Percentiles rank a stretch among this genome's conserved stretches.
Evolutionary conservation across 176 grass and related monocot species (phyloP).

Genomic region (Oryza meridionalis): DNA sequence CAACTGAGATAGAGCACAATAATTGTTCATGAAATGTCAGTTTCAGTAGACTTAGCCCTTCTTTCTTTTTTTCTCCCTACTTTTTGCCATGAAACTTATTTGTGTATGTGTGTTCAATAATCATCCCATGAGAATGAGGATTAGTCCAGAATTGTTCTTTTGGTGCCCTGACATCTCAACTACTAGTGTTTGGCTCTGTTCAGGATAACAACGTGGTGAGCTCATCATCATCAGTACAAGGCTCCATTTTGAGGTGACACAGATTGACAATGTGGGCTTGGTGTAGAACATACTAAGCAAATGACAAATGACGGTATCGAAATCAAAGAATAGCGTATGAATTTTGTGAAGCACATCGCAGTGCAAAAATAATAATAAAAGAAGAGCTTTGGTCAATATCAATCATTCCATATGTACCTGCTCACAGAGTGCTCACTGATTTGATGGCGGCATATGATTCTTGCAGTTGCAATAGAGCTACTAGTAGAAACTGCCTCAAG

Average conservation of each 20-base stretch:
- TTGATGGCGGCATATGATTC: background rate
- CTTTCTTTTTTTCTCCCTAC: background rate
- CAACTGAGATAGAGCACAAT: constrained; percentile 40
- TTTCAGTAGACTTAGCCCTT: constrained; percentile 24
- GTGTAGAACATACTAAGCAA: background rate
- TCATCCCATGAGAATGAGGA: constrained; percentile 16
- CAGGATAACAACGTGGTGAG: background rate
- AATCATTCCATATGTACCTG: background rate
- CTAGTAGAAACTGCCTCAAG: background rate
- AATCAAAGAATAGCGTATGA: background rate
- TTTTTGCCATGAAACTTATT: constrained; percentile 10
- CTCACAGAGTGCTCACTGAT: background rate
- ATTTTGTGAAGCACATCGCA: constrained; percentile 3
- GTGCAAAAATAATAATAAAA: background rate
- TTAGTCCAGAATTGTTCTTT: constrained; percentile 27
- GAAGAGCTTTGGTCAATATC: background rate
- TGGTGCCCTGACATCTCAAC: background rate
- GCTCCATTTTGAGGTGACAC: constrained; percentile 13
- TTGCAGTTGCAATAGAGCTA: background rate
- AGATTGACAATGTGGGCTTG: background rate
- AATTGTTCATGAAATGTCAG: constrained; percentile 50
- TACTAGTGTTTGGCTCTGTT: background rate
- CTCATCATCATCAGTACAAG: background rate
- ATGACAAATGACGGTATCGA: background rate
- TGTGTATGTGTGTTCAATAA: background rate